These are phyloP conservation scores for Lecanicillium sp. DNA, from an alignment of 2,329 filamentous ascomycete species.

Conservation along the genomic window DNA sequence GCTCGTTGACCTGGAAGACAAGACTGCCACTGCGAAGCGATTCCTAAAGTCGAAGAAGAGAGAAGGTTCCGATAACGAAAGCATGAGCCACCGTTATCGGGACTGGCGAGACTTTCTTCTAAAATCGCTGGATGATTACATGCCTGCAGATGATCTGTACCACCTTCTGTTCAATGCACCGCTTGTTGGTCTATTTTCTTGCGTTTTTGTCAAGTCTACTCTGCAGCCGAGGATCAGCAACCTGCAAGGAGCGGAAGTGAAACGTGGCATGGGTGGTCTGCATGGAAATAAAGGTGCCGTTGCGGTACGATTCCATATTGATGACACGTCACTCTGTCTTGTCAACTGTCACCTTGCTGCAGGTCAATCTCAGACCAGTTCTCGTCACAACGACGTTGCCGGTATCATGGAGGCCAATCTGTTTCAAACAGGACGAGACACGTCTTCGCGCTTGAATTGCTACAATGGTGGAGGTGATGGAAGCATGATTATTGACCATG, in stretches of 20 bases:
- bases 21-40: constrained; percentile 93
- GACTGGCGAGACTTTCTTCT: constrained; percentile 91
- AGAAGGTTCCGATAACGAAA: constrained; percentile 69
- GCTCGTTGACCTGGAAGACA: constrained; percentile 95
- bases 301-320: constrained; percentile 82
- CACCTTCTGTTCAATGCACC: constrained; percentile 77
- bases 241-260: constrained; percentile 74
- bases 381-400: constrained; percentile 87
- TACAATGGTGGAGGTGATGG: constrained; percentile 92
- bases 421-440: constrained; percentile 64
- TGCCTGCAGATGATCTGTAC: constrained; percentile 70
- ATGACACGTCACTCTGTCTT: constrained; percentile 91
- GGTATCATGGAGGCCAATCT: constrained; percentile 75
- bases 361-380: constrained; percentile 80
- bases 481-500: constrained; percentile 89
- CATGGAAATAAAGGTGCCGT: constrained; percentile 97
- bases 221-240: constrained; percentile 70
- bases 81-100: constrained; percentile 96
- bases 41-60: constrained; percentile 87
- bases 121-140: constrained; percentile 72
- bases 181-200: constrained; percentile 90
- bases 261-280: constrained; percentile 89
- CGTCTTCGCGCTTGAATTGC: constrained; percentile 60
- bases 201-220: constrained; percentile 82
- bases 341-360: constrained; percentile 96